Evolutionary conservation across 2,329 filamentous ascomycete species (phyloP).

Genomic region (Verticillium tricorpus): DNA sequence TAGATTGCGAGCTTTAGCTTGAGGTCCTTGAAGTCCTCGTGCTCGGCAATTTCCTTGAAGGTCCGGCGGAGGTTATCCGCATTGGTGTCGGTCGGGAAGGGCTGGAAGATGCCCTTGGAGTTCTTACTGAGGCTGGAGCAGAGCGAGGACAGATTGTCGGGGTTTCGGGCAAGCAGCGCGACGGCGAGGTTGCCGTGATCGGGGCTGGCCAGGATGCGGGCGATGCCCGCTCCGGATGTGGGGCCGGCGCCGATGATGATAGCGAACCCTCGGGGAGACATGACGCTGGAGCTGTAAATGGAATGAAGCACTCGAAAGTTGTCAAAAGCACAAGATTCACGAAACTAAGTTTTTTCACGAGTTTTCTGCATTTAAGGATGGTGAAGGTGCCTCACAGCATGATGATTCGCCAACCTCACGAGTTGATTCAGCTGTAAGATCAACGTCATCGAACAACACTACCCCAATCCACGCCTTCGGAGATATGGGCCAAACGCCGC

Average conservation of each 20-base stretch:
- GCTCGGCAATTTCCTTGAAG: slow-evolving; percentile 43
- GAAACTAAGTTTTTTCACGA: no score
- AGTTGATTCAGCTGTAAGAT: background rate
- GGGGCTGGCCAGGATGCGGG: slow-evolving; percentile 44
- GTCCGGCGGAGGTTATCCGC: slow-evolving; percentile 39
- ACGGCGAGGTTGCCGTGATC: slow-evolving; percentile 50
- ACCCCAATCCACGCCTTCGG: background rate
- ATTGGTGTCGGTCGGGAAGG: slow-evolving; percentile 46
- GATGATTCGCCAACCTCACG: background rate
- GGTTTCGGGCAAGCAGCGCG: slow-evolving; percentile 45
- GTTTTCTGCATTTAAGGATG: no score
- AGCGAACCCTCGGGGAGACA: slow-evolving; percentile 43
- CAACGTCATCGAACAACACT: background rate
- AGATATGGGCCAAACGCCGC: background rate
- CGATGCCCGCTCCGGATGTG: slow-evolving; percentile 49
- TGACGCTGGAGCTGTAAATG: slow-evolving; percentile 12
- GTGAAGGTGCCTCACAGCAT: background rate
- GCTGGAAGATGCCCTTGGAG: slow-evolving; percentile 40
- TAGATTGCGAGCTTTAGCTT: slow-evolving; percentile 50
- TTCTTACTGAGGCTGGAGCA: slow-evolving; percentile 33
- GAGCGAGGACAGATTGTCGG: slow-evolving; percentile 37
- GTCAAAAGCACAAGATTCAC: no score
- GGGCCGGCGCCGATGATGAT: slow-evolving; percentile 48
- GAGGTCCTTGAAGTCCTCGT: slow-evolving; percentile 41
- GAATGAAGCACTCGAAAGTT: background rate